Base-by-base conservation (phyloP, 2,329 filamentous ascomycete species). In the Xylariales sp. region DNA sequence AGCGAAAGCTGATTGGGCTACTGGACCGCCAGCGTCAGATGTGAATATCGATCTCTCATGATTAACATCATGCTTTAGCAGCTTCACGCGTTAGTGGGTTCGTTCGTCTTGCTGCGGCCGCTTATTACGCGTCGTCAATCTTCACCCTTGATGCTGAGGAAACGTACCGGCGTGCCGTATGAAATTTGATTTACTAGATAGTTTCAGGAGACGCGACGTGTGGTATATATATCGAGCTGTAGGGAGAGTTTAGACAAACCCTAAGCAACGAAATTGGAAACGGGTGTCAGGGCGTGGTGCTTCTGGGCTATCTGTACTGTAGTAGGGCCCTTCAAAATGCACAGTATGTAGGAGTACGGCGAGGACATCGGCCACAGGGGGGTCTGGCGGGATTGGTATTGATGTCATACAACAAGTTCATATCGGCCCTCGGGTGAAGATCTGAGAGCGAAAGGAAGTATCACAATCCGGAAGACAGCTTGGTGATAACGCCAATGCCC, bases 371-470 rank as follows among this genome's bases (percentile, higher is more conserved):
- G 39, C 8, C 9, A 18, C 30, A 23, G 36, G 16, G 12, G 59
- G 59, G 45, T 53, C 54, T 5, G 45, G 55, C 12, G 36, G 36
- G n/a, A 30, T 36, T 28, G 28, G 49, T n/a, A 52, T 18, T 14
- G 23, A 32, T 53, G 8, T 18, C 5, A 16, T 6, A 5, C 56
- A 55, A 7, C 10, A 43, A 43, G 28, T 6, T 41, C 50, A 65
- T 61, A 48, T 62, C 36, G 64, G 57, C 50, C 4, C 45, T 65
- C 57, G 57, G 57, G 28, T 36, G n/a, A 45, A n/a, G 45, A 45
- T 41, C 12, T 52, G 14, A 43, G 36, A 28, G 45, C 50, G 52
- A 62, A 48, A 41, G 52, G 18, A 46, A 23, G 48, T 9, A 64
- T 46, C 18, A 8, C 14, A 5, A 28, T 12, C 5, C n/a, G 48